A percentile compares a stretch with the other conserved stretches of the same genome.
These are phyloP conservation scores for Clonostachys chloroleuca DNA, from an alignment of 2,329 filamentous ascomycete species.

Conservation along the genomic window DNA sequence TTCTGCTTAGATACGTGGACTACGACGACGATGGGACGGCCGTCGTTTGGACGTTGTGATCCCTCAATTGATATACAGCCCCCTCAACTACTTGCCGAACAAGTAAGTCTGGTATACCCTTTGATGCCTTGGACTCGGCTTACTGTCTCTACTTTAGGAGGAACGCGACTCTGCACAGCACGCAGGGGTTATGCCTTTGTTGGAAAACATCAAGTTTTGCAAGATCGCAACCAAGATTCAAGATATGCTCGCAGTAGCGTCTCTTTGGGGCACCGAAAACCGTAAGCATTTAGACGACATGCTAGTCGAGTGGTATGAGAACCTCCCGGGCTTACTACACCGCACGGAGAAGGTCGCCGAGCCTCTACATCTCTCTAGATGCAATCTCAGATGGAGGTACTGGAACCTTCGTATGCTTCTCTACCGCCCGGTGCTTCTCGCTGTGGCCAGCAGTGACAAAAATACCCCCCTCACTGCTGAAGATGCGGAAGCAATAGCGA, in stretches of 20 bases:
- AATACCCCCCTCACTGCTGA: slow-evolving; percentile 48
- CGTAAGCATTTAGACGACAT: slow-evolving; percentile 63
- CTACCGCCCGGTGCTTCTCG: slow-evolving; percentile 68
- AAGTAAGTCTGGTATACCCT: slow-evolving; percentile 10
- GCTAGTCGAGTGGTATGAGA: slow-evolving; percentile 68
- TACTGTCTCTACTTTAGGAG: slow-evolving; percentile 4
- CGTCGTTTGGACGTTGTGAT: slow-evolving; percentile 64
- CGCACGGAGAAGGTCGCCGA: slow-evolving; percentile 65
- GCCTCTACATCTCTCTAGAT: slow-evolving; percentile 65
- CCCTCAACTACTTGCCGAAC: slow-evolving; percentile 48
- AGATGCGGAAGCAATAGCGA: slow-evolving; percentile 63
- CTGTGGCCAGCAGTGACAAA: slow-evolving; percentile 48
- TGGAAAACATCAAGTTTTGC: slow-evolving; percentile 76
- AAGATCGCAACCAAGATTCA: slow-evolving; percentile 76
- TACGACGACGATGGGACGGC: slow-evolving; percentile 64
- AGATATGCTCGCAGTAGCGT: slow-evolving; percentile 66
- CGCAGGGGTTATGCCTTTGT: slow-evolving; percentile 63
- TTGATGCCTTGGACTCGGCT: not conserved
- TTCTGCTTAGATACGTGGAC: slow-evolving; percentile 74
- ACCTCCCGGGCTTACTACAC: slow-evolving; percentile 61
- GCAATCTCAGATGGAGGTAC: slow-evolving; percentile 80
- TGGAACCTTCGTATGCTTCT: slow-evolving; percentile 74
- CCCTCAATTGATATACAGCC: slow-evolving; percentile 61
- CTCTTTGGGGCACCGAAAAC: slow-evolving; percentile 62
- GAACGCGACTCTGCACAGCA: slow-evolving; percentile 49